Percentiles rank a stretch among this genome's conserved stretches.
Conservation (phyloP, 2,329 filamentous ascomycete species). For the Arthrinium phaeospermum region DNA sequence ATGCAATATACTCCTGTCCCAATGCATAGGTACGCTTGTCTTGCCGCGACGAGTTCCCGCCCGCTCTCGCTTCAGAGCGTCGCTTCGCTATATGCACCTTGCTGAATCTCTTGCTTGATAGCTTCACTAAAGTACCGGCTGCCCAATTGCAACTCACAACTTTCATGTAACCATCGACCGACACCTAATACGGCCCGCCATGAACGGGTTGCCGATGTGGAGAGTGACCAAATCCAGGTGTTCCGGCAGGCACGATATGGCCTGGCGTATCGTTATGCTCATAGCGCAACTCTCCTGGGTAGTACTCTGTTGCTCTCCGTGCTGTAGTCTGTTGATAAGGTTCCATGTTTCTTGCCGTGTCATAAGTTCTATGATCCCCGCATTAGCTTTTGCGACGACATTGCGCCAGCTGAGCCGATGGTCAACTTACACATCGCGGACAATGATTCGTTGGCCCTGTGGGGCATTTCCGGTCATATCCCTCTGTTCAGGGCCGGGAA, state of each 20-base stretch:
- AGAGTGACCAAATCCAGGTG: background rate
- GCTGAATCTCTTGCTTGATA: background rate
- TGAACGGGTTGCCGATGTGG: background rate
- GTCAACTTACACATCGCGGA: conserved; percentile 9
- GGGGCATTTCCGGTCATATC: background rate
- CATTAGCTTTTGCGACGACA: background rate
- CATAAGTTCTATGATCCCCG: background rate
- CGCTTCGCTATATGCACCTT: background rate
- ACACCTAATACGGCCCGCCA: background rate
- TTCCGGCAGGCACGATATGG: background rate
- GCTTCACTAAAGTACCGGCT: background rate
- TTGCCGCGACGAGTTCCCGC: background rate
- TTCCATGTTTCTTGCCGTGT: background rate
- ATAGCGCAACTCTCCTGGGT: background rate
- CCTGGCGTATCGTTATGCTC: background rate
- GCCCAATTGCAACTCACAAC: background rate
- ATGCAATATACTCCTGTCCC: conserved; percentile 3
- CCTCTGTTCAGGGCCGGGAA: background rate
- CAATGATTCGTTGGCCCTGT: background rate
- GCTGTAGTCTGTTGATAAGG: background rate
- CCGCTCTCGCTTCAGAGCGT: background rate
- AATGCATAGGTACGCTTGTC: background rate
- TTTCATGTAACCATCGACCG: background rate
- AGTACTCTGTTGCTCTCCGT: background rate
- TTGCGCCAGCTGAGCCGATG: background rate